Evolutionary conservation across 305 asterid genomes (phyloP).

Genomic region (Fraxinus floribunda): DNA sequence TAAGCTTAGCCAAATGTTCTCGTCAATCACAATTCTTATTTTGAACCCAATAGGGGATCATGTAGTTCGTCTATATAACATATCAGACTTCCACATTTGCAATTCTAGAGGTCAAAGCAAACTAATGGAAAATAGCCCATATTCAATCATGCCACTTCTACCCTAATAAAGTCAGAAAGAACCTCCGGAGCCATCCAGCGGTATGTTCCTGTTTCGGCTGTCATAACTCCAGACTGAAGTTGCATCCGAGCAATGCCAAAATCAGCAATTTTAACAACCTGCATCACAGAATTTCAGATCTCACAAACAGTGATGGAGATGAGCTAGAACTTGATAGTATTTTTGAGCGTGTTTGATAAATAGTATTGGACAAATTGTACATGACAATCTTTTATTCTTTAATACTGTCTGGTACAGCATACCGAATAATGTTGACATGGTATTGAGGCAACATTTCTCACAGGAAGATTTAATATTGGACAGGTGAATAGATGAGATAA

Average conservation of each 20-base stretch:
- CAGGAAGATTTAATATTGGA: neutral
- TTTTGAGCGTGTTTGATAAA: neutral
- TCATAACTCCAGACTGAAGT: conserved; percentile 80
- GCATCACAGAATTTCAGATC: conserved; percentile 9
- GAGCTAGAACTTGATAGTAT: neutral
- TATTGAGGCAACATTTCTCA: neutral
- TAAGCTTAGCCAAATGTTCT: neutral
- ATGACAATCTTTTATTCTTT: neutral
- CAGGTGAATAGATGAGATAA: neutral
- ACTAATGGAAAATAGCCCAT: neutral
- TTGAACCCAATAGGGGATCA: neutral
- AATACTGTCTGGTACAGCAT: neutral
- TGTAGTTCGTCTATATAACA: neutral
- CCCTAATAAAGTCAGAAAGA: neutral
- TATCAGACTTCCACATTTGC: neutral
- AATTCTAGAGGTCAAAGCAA: neutral
- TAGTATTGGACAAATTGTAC: neutral
- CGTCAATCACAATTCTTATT: neutral
- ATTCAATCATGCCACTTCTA: neutral
- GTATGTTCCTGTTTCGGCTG: conserved; percentile 93
- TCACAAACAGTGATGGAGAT: neutral
- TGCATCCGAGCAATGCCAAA: conserved; percentile 86
- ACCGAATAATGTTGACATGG: neutral
- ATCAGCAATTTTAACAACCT: conserved; percentile 91
- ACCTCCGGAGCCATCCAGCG: conserved; percentile 99